A percentile compares a stretch with the other conserved stretches of the same genome.
phyloP scores from a whole-genome alignment of 148 eudicot genomes.

The Dianthus caryophyllus region DNA sequence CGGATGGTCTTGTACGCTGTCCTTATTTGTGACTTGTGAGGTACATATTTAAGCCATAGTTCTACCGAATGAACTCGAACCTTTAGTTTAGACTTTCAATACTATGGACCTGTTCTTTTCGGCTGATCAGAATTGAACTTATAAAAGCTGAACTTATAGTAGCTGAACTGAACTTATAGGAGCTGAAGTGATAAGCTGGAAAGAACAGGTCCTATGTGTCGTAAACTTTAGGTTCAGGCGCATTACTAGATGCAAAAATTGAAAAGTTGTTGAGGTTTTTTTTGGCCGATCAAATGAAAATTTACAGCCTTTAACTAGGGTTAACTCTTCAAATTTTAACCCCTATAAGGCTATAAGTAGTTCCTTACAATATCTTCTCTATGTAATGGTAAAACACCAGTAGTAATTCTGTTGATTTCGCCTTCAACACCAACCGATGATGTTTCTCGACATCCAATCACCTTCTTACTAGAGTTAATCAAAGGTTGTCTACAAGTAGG shows the following conservation, averaged over 20 bases:
- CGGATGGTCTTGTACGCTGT: background rate
- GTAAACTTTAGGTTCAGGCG: too few relatives aligned
- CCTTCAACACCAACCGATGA: constrained; percentile 5
- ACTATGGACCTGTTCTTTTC: too few relatives aligned
- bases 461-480: constrained; percentile 59
- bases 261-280: too few relatives aligned
- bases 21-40: too few relatives aligned
- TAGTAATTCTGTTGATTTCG: constrained; percentile 5
- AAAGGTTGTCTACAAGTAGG: constrained; percentile 84
- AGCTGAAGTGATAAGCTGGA: too few relatives aligned
- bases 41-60: background rate
- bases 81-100: background rate
- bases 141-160: too few relatives aligned
- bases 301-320: background rate
- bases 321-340: background rate
- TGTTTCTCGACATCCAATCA: constrained; percentile 24
- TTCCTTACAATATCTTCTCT: constrained; percentile 48
- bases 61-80: background rate
- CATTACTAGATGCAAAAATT: too few relatives aligned
- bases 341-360: too few relatives aligned
- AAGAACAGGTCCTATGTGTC: too few relatives aligned
- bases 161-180: too few relatives aligned
- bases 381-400: constrained; percentile 44
- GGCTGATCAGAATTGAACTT: too few relatives aligned
- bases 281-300: too few relatives aligned